These are phyloP conservation scores for Hypomyces rosellus DNA, from an alignment of 2,329 filamentous ascomycete genomes.

Conservation along the genomic window DNA sequence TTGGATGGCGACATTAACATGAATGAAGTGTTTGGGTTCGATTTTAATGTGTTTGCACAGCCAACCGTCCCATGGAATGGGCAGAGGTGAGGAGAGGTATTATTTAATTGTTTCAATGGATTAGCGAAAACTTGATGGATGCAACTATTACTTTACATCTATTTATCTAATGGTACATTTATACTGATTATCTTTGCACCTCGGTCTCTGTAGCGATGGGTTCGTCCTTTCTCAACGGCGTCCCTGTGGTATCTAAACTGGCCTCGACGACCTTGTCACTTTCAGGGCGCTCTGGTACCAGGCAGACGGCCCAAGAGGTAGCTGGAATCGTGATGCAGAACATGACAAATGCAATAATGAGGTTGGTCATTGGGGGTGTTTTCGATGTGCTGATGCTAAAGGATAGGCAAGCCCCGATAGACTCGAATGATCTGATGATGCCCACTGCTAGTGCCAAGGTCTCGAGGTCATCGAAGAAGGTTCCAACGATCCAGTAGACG, in stretches of 20 bases:
- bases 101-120: background rate
- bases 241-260: background rate
- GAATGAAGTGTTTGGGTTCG: slow-evolving; percentile 10
- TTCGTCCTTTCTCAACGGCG: background rate
- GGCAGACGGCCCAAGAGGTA: slow-evolving; percentile 28
- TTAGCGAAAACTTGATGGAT: background rate
- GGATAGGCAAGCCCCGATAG: slow-evolving; percentile 38
- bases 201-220: background rate
- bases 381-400: slow-evolving; percentile 42
- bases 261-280: background rate
- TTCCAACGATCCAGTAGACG: slow-evolving; percentile 44
- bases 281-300: slow-evolving; percentile 27
- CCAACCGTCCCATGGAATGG: background rate
- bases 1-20: slow-evolving; percentile 7
- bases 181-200: background rate
- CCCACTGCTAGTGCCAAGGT: slow-evolving; percentile 44
- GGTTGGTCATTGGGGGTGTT: slow-evolving; percentile 40
- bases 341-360: slow-evolving; percentile 42
- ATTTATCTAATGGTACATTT: too few relatives aligned
- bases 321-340: slow-evolving; percentile 36
- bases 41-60: slow-evolving; percentile 3
- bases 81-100: too few relatives aligned
- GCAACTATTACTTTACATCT: background rate
- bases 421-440: slow-evolving; percentile 42
- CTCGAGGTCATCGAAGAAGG: slow-evolving; percentile 45